Percentiles rank a stretch among this genome's conserved stretches.
Conservation (phyloP, 257 asterid species). For the Lavandula angustifolia region DNA sequence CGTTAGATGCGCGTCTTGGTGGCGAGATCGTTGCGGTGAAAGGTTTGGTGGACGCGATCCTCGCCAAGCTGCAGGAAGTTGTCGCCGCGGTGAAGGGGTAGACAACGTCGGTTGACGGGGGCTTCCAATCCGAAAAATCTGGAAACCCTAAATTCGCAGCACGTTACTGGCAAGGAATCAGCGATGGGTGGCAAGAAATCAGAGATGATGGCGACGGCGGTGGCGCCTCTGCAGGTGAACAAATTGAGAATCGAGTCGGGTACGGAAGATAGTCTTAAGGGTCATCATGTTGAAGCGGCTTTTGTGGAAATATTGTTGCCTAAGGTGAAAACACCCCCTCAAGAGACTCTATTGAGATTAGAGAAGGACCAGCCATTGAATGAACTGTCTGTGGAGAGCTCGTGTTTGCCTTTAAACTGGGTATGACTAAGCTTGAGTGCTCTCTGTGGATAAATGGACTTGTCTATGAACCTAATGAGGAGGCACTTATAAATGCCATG, state of each 20-base stretch:
- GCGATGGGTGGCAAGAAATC: no score
- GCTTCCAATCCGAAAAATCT: no score
- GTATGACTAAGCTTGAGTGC: constrained; percentile 75
- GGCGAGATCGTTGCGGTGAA: no score
- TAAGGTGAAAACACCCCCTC: constrained; percentile 78
- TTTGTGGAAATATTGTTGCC: constrained; percentile 92
- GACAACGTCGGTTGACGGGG: no score
- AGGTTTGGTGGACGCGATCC: no score
- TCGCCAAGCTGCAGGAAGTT: no score
- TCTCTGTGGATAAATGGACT: constrained; percentile 95
- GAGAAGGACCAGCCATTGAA: constrained; percentile 67
- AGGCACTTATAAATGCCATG: constrained; percentile 87
- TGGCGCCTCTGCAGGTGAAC: constrained; percentile 52
- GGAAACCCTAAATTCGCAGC: no score
- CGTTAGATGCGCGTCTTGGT: no score
- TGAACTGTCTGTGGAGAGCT: constrained; percentile 68
- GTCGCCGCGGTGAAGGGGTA: no score
- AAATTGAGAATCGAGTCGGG: constrained; percentile 76
- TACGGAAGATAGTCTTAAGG: constrained; percentile 73
- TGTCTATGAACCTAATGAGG: constrained; percentile 89
- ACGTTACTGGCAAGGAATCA: no score
- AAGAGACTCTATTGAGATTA: constrained; percentile 76
- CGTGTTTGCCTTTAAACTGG: constrained; percentile 86
- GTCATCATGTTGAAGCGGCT: constrained; percentile 91
- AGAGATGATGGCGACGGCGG: no score